Percentiles rank a stretch among this genome's conserved stretches.
Conservation (phyloP, 139 green algal species). For the Asterochloris erici region DNA sequence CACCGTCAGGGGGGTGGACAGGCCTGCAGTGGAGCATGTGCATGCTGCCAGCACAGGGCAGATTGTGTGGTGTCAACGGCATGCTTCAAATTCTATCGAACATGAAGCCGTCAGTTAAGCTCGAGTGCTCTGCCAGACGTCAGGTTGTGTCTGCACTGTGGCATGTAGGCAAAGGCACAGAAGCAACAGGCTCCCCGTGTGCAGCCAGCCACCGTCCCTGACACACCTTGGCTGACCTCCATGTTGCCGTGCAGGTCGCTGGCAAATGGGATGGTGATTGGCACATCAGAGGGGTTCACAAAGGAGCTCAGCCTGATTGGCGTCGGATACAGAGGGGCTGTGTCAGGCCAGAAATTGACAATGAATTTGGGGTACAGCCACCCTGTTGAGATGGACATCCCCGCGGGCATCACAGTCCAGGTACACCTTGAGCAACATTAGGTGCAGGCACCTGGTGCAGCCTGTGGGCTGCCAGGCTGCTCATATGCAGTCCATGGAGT, state of each 20-base stretch:
- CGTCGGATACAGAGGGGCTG: conserved; percentile 89
- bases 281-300: conserved; percentile 82
- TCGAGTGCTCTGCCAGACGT: too few relatives aligned
- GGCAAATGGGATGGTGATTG: conserved; percentile 90
- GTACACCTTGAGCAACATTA: conserved; percentile 23
- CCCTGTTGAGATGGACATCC: conserved; percentile 82
- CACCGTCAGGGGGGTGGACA: too few relatives aligned
- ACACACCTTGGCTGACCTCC: background rate
- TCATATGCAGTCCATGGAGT: background rate
- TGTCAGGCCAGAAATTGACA: conserved; percentile 70
- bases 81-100: too few relatives aligned
- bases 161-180: background rate
- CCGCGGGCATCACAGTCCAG: conserved; percentile 75
- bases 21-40: too few relatives aligned
- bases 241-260: conserved; percentile 49
- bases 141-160: too few relatives aligned
- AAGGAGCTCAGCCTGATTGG: conserved; percentile 75
- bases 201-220: background rate
- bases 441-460: too few relatives aligned
- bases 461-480: background rate
- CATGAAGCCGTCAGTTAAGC: too few relatives aligned
- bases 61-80: too few relatives aligned
- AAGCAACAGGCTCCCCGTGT: background rate
- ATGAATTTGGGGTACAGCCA: conserved; percentile 92
- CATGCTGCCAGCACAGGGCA: too few relatives aligned